These are phyloP conservation scores for Cutaneotrichosporon sp. DNA, from an alignment of 1,284 basidiomycete genomes.

Conservation along the genomic window DNA sequence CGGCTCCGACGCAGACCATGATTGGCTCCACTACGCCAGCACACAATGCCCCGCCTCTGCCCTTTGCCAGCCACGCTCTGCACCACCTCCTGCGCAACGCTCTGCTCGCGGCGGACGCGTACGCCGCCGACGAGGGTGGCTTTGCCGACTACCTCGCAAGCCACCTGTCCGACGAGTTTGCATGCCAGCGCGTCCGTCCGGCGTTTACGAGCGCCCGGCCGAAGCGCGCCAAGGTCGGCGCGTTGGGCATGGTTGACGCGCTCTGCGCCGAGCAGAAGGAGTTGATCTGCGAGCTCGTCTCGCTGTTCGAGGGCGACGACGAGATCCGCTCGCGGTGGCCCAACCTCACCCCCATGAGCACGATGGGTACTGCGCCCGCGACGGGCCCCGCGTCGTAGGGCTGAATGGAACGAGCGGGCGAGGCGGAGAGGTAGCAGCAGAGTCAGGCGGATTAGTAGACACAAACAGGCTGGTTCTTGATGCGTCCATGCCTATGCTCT, in stretches of 20 bases:
- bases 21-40: background rate
- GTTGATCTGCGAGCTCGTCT: conserved; percentile 21
- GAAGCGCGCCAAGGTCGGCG: conserved; percentile 3
- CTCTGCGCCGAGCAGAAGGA: conserved; percentile 15
- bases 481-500: background rate
- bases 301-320: conserved; percentile 29
- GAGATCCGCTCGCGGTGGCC: conserved; percentile 22
- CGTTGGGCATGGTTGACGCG: background rate
- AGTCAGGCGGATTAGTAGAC: too few species aligned
- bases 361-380: background rate
- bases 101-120: conserved; percentile 10
- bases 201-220: background rate
- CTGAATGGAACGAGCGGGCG: too few species aligned
- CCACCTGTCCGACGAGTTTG: conserved; percentile 33
- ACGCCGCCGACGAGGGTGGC: background rate
- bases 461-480: too few species aligned
- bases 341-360: conserved; percentile 1
- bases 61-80: conserved; percentile 16
- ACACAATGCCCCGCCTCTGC: conserved; percentile 14
- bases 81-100: conserved; percentile 18
- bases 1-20: background rate
- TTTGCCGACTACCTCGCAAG: conserved; percentile 18
- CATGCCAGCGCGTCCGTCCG: conserved; percentile 21
- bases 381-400: conserved; percentile 1
- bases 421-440: too few species aligned